phyloP scores from a whole-genome alignment of 192 early-diverging fungal genomes.

The Phycomyces blakesleeanus region DNA sequence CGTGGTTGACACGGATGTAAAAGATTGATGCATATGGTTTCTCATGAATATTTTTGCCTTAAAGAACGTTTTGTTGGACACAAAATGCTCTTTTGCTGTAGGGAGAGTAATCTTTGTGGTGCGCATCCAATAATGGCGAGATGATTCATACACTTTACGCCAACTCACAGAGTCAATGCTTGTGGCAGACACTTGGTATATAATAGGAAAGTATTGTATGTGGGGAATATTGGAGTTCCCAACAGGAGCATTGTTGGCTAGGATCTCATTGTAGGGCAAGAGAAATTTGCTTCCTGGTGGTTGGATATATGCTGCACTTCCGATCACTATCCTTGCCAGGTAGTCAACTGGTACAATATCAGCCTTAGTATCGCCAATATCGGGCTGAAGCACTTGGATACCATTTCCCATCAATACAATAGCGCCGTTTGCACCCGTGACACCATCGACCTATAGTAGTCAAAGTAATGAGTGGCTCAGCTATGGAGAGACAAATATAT shows the following conservation, averaged over 20 bases:
- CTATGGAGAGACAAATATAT: neutral
- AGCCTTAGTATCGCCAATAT: slow-evolving; percentile 21
- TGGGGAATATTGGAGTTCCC: slow-evolving; percentile 8
- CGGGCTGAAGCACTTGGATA: slow-evolving; percentile 24
- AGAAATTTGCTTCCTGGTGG: slow-evolving; percentile 25
- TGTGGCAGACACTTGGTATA: slow-evolving; percentile 29
- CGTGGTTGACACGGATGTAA: slow-evolving; percentile 13
- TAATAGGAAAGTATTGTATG: slow-evolving; percentile 26
- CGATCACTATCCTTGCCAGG: slow-evolving; percentile 23
- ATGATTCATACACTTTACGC: slow-evolving; percentile 20
- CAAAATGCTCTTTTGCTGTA: slow-evolving; percentile 27
- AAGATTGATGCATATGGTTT: slow-evolving; percentile 25
- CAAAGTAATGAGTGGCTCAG: neutral
- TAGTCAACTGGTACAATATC: slow-evolving; percentile 40
- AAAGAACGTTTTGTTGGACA: slow-evolving; percentile 22
- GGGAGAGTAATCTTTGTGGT: slow-evolving; percentile 29
- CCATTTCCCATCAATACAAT: slow-evolving; percentile 34
- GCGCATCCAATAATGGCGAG: slow-evolving; percentile 32
- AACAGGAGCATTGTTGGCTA: neutral
- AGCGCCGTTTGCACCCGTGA: slow-evolving; percentile 29
- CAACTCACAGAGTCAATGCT: slow-evolving; percentile 14
- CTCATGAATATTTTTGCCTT: slow-evolving; percentile 28
- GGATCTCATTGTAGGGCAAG: slow-evolving; percentile 27
- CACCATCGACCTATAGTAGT: slow-evolving; percentile 32
- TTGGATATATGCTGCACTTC: slow-evolving; percentile 15